Conservation (phyloP, 1,139 yeast species). For the Kodamaea alishanica region DNA sequence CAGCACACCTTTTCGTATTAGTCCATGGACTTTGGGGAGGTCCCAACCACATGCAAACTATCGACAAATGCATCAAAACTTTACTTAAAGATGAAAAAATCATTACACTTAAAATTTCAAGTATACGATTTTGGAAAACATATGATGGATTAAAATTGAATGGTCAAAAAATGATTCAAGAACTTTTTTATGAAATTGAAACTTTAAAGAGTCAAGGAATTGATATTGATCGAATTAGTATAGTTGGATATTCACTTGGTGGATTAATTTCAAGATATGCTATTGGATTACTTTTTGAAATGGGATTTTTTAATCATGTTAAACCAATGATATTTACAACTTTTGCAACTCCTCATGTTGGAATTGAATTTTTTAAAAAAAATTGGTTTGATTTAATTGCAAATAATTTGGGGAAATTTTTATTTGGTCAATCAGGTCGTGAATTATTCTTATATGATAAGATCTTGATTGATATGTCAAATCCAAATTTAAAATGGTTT, state of each 20-base stretch:
- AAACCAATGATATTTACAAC: conserved; percentile 69
- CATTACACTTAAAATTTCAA: conserved; percentile 59
- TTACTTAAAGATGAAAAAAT: conserved; percentile 42
- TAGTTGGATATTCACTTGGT: conserved; percentile 45
- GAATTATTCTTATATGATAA: conserved; percentile 61
- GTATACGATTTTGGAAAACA: conserved; percentile 73
- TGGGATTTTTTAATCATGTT: conserved; percentile 54
- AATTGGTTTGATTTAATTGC: conserved; percentile 43
- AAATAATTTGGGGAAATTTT: conserved; percentile 56
- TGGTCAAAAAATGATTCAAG: conserved; percentile 65
- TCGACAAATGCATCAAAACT: conserved; percentile 50
- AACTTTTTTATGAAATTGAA: conserved; percentile 56
- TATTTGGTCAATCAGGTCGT: conserved; percentile 71
- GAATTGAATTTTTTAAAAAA: conserved; percentile 51
- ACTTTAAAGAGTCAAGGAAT: conserved; percentile 39
- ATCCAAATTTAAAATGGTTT: conserved; percentile 48
- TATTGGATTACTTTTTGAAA: conserved; percentile 58
- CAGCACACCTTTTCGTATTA: conserved; percentile 68
- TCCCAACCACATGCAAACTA: conserved; percentile 64
- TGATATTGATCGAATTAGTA: conserved; percentile 37
- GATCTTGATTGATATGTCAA: conserved; percentile 49
- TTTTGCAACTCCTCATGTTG: conserved; percentile 90
- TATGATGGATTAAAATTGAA: conserved; percentile 80
- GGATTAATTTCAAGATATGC: conserved; percentile 55
- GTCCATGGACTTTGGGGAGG: conserved; percentile 91